Evolutionary conservation across 331 rosid genomes (phyloP), one percentile per base, ranked within the genome.

Genomic region (Quercus lobata): DNA sequence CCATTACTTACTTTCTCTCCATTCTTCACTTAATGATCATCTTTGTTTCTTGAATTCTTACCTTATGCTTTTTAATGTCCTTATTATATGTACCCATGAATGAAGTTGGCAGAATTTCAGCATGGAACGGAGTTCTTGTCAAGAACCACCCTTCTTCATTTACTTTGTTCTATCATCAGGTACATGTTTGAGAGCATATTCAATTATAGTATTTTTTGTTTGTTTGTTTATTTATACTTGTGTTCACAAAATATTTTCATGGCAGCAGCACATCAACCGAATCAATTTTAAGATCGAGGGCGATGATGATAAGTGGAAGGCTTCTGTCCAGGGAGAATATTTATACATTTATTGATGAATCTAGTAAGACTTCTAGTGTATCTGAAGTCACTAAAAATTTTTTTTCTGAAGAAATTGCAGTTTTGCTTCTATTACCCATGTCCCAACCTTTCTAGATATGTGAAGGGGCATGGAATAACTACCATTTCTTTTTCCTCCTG

Each of bases 301-400:
- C 98, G 32, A 88, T 93, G 86, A 87, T 89, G 90, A 93, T 91
- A 79, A 79, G 86, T 71, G 98, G 98, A 91, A 89, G 98, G 88
- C 86, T 96, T 66, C 81, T 96, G 76, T 87, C 90, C 6, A 90
- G 86, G 83, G 96, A 89, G 80, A 86, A 72, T 77, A 75, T 55
- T 24, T 85, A 75, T 83, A 82, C 86, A 60, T 83, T 84, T 74
- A 79, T 80, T 65, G 94, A 93, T 78, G 96, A 91, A 89, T 78
- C 87, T 44, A 80, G 99, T 96, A 90, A 82, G 96, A 41, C 79
- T 82, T 83, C 22, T 66, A 60, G 63, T 69, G 60, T 24, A 22
- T 27, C n/a, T 65, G 71, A 7, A 15, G 32, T 18, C 41, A 32
- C 56, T 52, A 34, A 63, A 68, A 57, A 1, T 34, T 34, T 57